These are phyloP conservation scores for Cystofilobasidium ferigula DNA, from an alignment of 768 basidiomycete genomes.

Conservation along the genomic window DNA sequence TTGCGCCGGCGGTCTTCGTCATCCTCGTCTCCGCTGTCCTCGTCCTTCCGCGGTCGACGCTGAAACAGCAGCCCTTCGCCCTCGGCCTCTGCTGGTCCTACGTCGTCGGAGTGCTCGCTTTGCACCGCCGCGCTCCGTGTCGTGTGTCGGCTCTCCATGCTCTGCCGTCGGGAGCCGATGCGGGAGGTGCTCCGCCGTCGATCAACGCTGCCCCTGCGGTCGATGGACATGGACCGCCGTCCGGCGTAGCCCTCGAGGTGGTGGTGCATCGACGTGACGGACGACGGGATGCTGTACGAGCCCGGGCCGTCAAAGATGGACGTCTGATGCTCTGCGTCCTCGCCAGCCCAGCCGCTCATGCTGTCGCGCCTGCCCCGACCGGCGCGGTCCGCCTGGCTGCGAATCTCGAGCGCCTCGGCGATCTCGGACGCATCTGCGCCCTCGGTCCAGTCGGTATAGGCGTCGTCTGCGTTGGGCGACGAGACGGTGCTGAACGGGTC, in stretches of 20 bases:
- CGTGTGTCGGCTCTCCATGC: conserved; percentile 24
- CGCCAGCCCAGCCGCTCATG: conserved; percentile 25
- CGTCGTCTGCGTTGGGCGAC: neutral
- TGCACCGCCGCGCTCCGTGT: conserved; percentile 2
- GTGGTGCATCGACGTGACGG: conserved; percentile 30
- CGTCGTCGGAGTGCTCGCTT: conserved; percentile 6
- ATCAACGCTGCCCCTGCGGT: no score
- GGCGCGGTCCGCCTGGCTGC: neutral
- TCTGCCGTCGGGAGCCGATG: conserved; percentile 26
- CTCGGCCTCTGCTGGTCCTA: conserved; percentile 4
- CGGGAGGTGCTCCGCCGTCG: conserved; percentile 9
- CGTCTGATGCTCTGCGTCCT: conserved; percentile 23
- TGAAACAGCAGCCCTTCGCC: neutral
- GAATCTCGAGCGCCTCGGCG: conserved; percentile 22
- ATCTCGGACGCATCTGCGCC: conserved; percentile 9
- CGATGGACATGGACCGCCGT: conserved; percentile 13
- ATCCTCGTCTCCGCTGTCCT: conserved; percentile 29
- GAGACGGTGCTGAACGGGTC: neutral
- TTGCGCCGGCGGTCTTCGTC: conserved; percentile 30
- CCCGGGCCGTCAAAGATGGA: conserved; percentile 29
- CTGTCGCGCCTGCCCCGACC: conserved; percentile 11
- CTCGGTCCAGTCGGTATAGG: conserved; percentile 22
- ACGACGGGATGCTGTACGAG: conserved; percentile 28
- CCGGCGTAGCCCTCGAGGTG: neutral
- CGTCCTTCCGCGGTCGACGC: neutral